Evolutionary conservation across 1,284 basidiomycete species (phyloP), one percentile per base, ranked within the genome.

Genomic region (Ceraceosorus bombacis): DNA sequence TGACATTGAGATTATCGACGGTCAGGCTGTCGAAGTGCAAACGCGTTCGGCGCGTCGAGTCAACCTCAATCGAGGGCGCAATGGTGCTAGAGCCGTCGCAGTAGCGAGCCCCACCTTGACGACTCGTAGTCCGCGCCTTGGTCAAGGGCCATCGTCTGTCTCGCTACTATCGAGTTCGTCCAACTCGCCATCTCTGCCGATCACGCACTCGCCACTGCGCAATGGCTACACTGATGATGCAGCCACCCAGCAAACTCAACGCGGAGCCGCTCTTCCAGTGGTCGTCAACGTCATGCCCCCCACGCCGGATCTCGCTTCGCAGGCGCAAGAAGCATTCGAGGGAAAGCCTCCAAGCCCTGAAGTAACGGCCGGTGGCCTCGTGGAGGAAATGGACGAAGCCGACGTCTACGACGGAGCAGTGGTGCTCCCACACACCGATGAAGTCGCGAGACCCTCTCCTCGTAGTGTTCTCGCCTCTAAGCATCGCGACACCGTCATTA

Each of bases 221-320:
- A 27, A 27, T 27, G 27, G 27, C 27, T 27, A 27, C 3, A 27
- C 27, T 27, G 27, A 27, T 27, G 27, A 27, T 27, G 27, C 27
- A 27, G 27, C 27, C 43, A 46, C 2, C 10, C 43, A 15, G 2
- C 15, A 10, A 46, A 46, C 15, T 10, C 43, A 15, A 15, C 10
- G 15, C 43, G 43, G 10, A 46, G 43, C 43, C 43, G 43, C 43
- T 46, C 43, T 64, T 51, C 63, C 68, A 9, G 63, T 73, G 7
- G 38, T 63, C 2, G 71, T 73, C 55, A 71, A 68, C 53, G 66
- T 73, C 51, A 73, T 73, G 71, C 71, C 71, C 17, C 71, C 71
- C 1, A 73, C 69, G 8, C 71, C 71, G 1, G 71, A 71, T 41
- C 64, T 71, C n/a, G 61, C 49, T 27, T 55, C 39, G 4, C 62